A percentile compares a stretch with the other conserved stretches of the same genome.
Evolutionary conservation across 441 rosid genomes (phyloP).

Genomic region (Arabidopsis hybrid): DNA sequence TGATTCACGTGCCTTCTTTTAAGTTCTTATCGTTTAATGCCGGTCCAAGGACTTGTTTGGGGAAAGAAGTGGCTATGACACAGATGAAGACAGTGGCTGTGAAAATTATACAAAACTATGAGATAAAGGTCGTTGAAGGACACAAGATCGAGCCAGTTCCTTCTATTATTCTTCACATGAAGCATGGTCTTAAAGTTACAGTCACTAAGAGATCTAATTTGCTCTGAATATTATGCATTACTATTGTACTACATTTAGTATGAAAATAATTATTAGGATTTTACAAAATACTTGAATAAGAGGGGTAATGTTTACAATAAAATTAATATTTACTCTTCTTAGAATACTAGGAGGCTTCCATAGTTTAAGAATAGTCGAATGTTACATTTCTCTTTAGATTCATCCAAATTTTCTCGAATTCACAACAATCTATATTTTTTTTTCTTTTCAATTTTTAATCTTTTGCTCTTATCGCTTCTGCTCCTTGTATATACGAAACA

Average conservation of each 20-base stretch:
- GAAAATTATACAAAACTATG: slow-evolving; percentile 40
- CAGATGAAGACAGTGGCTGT: slow-evolving; percentile 46
- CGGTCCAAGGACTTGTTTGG: slow-evolving; percentile 53
- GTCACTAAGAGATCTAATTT: slow-evolving; percentile 33
- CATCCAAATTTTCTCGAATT: too few species aligned
- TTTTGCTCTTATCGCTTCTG: too few species aligned
- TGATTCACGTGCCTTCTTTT: slow-evolving; percentile 43
- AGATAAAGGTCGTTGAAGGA: slow-evolving; percentile 38
- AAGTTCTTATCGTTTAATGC: slow-evolving; percentile 48
- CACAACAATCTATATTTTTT: too few species aligned
- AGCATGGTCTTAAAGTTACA: slow-evolving; percentile 41
- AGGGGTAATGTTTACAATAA: background rate
- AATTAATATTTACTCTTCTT: too few species aligned
- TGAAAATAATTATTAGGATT: background rate
- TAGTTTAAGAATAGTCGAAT: too few species aligned
- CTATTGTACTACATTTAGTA: background rate
- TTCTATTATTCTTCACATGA: slow-evolving; percentile 43
- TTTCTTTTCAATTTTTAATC: too few species aligned
- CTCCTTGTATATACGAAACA: too few species aligned
- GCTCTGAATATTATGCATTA: slow-evolving; percentile 11
- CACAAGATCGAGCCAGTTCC: slow-evolving; percentile 40
- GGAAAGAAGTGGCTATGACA: slow-evolving; percentile 47
- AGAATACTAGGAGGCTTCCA: too few species aligned
- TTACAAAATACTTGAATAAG: background rate
- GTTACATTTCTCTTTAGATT: too few species aligned